phyloP scores from a whole-genome alignment of 345 rosid genomes.

The Moringa oleifera region DNA sequence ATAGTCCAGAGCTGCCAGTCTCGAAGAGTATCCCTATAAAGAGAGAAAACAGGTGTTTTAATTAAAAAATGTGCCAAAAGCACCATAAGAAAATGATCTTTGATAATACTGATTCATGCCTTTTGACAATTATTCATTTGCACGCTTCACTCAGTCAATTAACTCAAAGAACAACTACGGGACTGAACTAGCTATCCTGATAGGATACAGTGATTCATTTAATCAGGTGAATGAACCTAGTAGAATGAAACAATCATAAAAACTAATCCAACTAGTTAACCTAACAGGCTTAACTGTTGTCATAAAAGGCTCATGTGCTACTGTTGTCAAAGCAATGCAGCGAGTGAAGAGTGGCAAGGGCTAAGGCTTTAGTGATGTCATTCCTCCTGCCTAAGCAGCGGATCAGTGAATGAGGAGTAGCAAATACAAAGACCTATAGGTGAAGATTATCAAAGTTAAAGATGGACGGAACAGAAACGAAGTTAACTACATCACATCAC shows the following conservation, averaged over 20 bases:
- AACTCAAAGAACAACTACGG: too few relatives aligned
- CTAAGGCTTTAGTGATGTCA: neutral
- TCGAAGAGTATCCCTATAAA: constrained; percentile 74
- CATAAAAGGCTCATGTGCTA: too few relatives aligned
- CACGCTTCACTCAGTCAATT: neutral
- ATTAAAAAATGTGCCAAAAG: neutral
- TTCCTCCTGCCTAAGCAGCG: too few relatives aligned
- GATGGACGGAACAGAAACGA: neutral
- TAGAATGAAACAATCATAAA: neutral
- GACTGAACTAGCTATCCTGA: too few relatives aligned
- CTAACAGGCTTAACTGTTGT: too few relatives aligned
- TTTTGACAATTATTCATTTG: neutral
- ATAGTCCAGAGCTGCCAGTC: constrained; percentile 96
- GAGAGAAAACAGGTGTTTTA: constrained; percentile 13
- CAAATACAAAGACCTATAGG: too few relatives aligned
- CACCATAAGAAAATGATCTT: neutral
- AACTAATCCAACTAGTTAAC: neutral
- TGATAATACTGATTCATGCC: neutral
- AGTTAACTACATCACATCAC: neutral
- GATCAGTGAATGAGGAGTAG: too few relatives aligned
- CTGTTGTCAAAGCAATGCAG: neutral
- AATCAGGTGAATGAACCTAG: neutral
- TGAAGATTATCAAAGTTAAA: neutral
- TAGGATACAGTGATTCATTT: neutral
- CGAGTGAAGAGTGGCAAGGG: neutral